phyloP scores from a whole-genome alignment of 2,329 filamentous ascomycete species.

The Xenoacremonium recifei region DNA sequence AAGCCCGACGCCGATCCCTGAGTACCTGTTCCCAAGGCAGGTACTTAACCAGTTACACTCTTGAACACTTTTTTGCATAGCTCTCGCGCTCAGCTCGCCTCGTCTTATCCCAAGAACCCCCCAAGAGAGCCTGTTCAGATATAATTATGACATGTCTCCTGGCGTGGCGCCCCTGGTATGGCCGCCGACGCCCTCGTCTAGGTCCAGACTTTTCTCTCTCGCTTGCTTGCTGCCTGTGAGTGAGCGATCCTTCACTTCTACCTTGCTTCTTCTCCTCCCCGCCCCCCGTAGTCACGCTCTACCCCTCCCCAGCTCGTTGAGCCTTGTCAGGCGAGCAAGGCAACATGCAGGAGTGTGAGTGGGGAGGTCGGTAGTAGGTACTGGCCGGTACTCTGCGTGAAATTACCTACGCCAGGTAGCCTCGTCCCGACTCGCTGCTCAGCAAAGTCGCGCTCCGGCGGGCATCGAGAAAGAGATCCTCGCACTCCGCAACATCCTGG shows the following conservation, averaged over 20 bases:
- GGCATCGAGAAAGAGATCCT: constrained; percentile 81
- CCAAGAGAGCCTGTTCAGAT: constrained; percentile 21
- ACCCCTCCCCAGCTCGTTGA: too few species aligned
- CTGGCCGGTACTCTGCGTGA: too few species aligned
- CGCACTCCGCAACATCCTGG: constrained; percentile 75
- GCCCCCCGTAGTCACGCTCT: too few species aligned
- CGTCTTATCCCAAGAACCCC: too few species aligned
- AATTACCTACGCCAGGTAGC: constrained; percentile 59
- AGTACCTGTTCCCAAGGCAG: too few species aligned
- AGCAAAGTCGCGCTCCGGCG: constrained; percentile 73
- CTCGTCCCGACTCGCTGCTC: constrained; percentile 58
- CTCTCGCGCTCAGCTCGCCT: constrained; percentile 9
- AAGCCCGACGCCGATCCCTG: constrained; percentile 24
- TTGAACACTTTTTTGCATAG: constrained; percentile 13
- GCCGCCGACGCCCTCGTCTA: constrained; percentile 13
- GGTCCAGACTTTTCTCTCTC: background rate
- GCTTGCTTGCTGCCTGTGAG: too few species aligned
- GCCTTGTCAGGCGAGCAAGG: too few species aligned
- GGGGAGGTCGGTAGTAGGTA: too few species aligned
- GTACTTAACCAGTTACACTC: constrained; percentile 24
- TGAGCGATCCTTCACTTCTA: too few species aligned
- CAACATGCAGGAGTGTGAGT: too few species aligned
- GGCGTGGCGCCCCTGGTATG: too few species aligned
- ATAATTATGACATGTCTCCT: constrained; percentile 28
- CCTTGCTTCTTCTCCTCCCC: constrained; percentile 4